phyloP scores from a whole-genome alignment of 1,284 basidiomycete species.

The Cystobasidium pallidum region DNA sequence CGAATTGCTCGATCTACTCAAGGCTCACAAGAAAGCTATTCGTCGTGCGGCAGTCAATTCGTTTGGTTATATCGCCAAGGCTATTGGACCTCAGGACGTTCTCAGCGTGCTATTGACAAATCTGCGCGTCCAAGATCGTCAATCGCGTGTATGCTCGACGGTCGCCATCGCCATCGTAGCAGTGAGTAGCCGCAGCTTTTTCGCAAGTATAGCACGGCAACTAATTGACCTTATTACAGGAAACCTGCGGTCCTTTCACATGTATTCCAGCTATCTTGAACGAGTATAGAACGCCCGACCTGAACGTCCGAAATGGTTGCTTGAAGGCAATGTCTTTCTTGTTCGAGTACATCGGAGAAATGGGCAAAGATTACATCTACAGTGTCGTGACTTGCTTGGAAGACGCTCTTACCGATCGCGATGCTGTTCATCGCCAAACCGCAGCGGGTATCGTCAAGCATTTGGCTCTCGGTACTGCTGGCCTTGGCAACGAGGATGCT shows the following conservation, averaged over 20 bases:
- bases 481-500: constrained; percentile 95
- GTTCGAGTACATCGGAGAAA: constrained; percentile 99
- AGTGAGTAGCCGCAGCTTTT: constrained; percentile 45
- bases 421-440: constrained; percentile 96
- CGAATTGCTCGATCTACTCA: constrained; percentile 93
- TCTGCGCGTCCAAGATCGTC: constrained; percentile 95
- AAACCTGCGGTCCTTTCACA: constrained; percentile 98
- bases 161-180: constrained; percentile 78
- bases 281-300: constrained; percentile 92
- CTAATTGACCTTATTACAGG: constrained; percentile 63
- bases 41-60: constrained; percentile 98
- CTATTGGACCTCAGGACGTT: constrained; percentile 98
- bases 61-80: constrained; percentile 99
- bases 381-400: constrained; percentile 97
- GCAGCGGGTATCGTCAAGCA: constrained; percentile 99
- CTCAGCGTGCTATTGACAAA: constrained; percentile 95
- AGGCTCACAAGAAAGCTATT: constrained; percentile 99
- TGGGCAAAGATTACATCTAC: constrained; percentile 97
- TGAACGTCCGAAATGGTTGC: constrained; percentile 99
- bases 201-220: not conserved
- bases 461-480: constrained; percentile 92
- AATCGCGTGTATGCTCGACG: constrained; percentile 97
- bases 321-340: constrained; percentile 97
- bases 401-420: constrained; percentile 95
- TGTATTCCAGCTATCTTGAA: constrained; percentile 98